These are phyloP conservation scores for Cladosporium austrohemisphaericum DNA, from an alignment of 2,329 filamentous ascomycete species.

Conservation along the genomic window DNA sequence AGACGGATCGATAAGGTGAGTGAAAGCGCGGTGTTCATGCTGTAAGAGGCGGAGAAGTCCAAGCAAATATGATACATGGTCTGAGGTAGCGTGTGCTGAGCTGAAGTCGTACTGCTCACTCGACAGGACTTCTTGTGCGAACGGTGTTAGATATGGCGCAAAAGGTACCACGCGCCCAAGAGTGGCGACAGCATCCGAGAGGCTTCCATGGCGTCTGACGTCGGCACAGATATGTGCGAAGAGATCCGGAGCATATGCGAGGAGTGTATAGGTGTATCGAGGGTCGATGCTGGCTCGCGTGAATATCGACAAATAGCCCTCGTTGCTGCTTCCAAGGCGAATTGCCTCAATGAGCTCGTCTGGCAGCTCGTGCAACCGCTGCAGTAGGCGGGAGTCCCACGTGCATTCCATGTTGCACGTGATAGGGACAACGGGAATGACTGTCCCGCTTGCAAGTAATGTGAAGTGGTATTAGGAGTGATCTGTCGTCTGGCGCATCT, in stretches of 20 bases:
- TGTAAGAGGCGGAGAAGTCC: conserved; percentile 75
- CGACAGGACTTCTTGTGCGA: conserved; percentile 23
- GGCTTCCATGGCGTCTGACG: conserved; percentile 36
- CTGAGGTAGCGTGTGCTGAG: conserved; percentile 16
- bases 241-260: conserved; percentile 68
- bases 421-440: not conserved
- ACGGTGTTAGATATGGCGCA: conserved; percentile 67
- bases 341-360: conserved; percentile 66
- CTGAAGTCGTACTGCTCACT: conserved; percentile 20
- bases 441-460: conserved; percentile 1
- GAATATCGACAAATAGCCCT: conserved; percentile 67
- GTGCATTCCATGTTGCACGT: conserved; percentile 26
- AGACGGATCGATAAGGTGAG: conserved; percentile 59
- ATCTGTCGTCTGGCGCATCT: conserved; percentile 8
- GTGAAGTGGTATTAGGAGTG: conserved; percentile 1
- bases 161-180: conserved; percentile 79
- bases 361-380: conserved; percentile 57
- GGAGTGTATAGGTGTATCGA: conserved; percentile 67
- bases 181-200: conserved; percentile 52
- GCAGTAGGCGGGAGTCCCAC: conserved; percentile 29
- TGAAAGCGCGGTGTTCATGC: conserved; percentile 68
- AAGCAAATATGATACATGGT: conserved; percentile 48
- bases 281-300: conserved; percentile 66
- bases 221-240: conserved; percentile 75
- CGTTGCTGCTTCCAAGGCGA: conserved; percentile 55